A percentile compares a stretch with the other conserved stretches of the same genome.
Conservation (phyloP, 2,329 filamentous ascomycete genomes). For the Aureobasidium vineae region DNA sequence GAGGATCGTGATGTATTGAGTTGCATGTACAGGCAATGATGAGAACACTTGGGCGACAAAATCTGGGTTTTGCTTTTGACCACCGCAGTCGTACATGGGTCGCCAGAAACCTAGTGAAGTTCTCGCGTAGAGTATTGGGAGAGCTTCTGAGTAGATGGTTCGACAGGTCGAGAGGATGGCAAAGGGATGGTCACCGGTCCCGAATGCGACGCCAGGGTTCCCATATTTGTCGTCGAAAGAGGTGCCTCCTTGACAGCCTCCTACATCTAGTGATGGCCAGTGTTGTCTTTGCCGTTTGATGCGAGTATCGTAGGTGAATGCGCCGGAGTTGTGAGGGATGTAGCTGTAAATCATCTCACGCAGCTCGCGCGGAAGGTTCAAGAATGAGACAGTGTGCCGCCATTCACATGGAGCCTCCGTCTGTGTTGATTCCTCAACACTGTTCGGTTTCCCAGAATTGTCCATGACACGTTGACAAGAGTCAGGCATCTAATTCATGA, state of each 20-base stretch:
- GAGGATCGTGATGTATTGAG: background rate
- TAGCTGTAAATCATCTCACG: background rate
- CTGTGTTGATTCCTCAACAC: background rate
- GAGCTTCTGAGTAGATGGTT: slow-evolving; percentile 8
- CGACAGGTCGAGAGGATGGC: slow-evolving; percentile 20
- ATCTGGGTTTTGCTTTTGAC: background rate
- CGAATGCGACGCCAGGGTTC: background rate
- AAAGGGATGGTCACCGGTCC: background rate
- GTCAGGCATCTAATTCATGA: no score
- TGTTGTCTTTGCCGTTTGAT: background rate
- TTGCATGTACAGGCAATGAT: background rate
- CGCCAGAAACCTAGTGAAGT: background rate
- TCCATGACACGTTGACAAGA: background rate
- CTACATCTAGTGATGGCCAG: background rate
- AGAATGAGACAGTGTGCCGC: background rate
- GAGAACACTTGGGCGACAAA: background rate
- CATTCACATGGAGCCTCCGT: background rate
- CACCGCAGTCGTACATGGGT: background rate
- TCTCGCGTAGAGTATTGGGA: background rate
- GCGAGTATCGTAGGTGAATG: background rate
- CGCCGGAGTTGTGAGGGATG: background rate
- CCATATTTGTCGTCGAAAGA: background rate
- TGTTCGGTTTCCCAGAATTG: no score
- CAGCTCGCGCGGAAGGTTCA: slow-evolving; percentile 3
- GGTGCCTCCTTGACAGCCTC: no score